A percentile compares a stretch with the other conserved stretches of the same genome.
phyloP scores from a whole-genome alignment of 345 rosid species.

The Sonneratia caseolaris region DNA sequence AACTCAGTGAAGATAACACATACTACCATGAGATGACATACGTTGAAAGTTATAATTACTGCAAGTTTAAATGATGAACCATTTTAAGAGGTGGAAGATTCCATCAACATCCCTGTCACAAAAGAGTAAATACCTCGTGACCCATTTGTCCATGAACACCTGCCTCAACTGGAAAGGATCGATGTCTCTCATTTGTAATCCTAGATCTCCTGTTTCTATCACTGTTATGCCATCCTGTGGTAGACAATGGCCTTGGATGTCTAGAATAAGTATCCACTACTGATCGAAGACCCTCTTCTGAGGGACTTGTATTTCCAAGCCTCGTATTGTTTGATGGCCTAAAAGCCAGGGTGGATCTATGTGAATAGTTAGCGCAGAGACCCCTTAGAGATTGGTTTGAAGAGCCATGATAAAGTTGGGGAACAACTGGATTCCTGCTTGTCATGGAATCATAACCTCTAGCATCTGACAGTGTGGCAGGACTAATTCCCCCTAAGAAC shows the following conservation, averaged over 20 bases:
- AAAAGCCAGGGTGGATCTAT: conserved; percentile 49
- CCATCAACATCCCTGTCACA: not conserved
- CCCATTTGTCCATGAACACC: conserved; percentile 41
- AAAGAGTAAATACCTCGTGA: conserved; percentile 43
- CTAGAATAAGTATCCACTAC: conserved; percentile 54
- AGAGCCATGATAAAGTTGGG: conserved; percentile 37
- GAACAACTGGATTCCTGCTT: conserved; percentile 37
- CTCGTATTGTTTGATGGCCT: conserved; percentile 47
- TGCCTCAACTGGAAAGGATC: conserved; percentile 40
- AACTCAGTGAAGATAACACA: no score
- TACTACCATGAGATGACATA: no score
- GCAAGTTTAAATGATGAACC: not conserved
- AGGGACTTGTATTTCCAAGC: conserved; percentile 38
- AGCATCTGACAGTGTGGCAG: conserved; percentile 30
- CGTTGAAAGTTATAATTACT: not conserved
- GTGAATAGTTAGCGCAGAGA: conserved; percentile 38
- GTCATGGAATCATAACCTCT: conserved; percentile 35
- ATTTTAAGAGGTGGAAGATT: not conserved
- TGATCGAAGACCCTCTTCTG: conserved; percentile 46
- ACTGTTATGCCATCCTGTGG: conserved; percentile 44
- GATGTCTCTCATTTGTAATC: conserved; percentile 50
- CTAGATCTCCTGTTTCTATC: conserved; percentile 64
- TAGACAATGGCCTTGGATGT: conserved; percentile 43
- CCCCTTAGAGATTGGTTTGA: conserved; percentile 42
- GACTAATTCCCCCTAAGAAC: conserved; percentile 28